Conservation (phyloP, 2,329 filamentous ascomycete genomes). For the Colletotrichum liriopes region DNA sequence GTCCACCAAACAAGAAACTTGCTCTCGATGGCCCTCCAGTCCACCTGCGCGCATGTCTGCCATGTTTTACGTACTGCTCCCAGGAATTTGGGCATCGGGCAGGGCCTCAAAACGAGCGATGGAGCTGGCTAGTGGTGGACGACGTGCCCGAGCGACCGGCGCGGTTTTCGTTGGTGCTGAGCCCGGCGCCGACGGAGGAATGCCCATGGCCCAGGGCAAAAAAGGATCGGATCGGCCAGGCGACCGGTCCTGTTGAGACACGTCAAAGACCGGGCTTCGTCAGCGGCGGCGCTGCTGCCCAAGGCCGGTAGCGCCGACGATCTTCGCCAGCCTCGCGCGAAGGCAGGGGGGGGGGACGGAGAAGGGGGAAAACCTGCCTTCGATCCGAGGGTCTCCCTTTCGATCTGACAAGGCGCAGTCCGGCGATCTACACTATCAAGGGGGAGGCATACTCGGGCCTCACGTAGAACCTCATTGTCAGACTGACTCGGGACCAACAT, state of each 20-base stretch:
- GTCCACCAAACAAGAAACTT: conserved; percentile 41
- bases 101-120: conserved; percentile 5
- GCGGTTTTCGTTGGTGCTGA: background rate
- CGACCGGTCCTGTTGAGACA: conserved; percentile 19
- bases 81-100: conserved; percentile 4
- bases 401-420: conserved; percentile 21
- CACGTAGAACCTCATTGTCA: background rate
- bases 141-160: conserved; percentile 1
- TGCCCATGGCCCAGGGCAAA: conserved; percentile 6
- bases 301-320: conserved; percentile 28
- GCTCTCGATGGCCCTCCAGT: conserved; percentile 10
- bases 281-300: conserved; percentile 36
- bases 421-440: conserved; percentile 18
- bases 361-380: background rate
- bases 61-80: background rate
- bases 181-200: conserved; percentile 6
- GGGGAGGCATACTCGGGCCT: background rate
- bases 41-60: conserved; percentile 19
- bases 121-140: conserved; percentile 1
- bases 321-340: conserved; percentile 23
- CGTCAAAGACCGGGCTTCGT: conserved; percentile 24
- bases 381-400: conserved; percentile 19
- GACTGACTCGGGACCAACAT: conserved; percentile 9
- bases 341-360: background rate
- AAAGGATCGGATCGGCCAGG: conserved; percentile 11